Evolutionary conservation across 257 asterid genomes (phyloP), one percentile per base, ranked within the genome.

Genomic region (Solanum bukasovii): DNA sequence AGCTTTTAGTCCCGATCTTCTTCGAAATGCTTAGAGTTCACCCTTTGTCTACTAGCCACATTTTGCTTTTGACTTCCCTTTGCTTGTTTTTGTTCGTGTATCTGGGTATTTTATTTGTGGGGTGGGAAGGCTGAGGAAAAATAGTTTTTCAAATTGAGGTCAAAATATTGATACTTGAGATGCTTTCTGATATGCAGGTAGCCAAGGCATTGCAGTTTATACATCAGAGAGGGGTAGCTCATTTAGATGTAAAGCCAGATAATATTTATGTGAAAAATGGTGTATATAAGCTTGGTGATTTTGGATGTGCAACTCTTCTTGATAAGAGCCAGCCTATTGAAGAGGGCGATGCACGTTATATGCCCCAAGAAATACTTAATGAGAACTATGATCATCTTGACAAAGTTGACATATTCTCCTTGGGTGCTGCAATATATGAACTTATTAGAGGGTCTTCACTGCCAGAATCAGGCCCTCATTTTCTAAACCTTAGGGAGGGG

Each of bases 261-360:
- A 97, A 97, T 88, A 93, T 97, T 86, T 97, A 97, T 93, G 96
- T 96, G 27, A 97, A 94, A 91, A 88, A 90, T 87, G 98, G 98
- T 52, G 91, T 94, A 33, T 94, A 95, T 86, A 96, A 97, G 92
- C 98, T 97, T 27, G 99, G 98, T 10, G 99, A 97, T 91, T 96
- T 97, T 87, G 99, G 99, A 61, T 97, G 98, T 90, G 98, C 98
- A 33, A 96, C 98, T 49, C 96, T 90, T 70, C 91, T 93, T 61
- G 96, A 97, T 89, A 88, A 89, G 88, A 95, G 98, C 92, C 90
- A 95, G 90, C 98, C 98, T 27, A 89, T 95, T 71, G 99, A 97
- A 92, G 99, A 97, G 90, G 99, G 99, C 4, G 99, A 97, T 90
- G 99, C 98, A 37, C 98, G 99, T 75, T 97, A 96, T 84, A 95